Evolutionary conservation across 1,139 yeast species (phyloP), one percentile per base, ranked within the genome.

Genomic region (Casaregolazyma suthepensis): DNA sequence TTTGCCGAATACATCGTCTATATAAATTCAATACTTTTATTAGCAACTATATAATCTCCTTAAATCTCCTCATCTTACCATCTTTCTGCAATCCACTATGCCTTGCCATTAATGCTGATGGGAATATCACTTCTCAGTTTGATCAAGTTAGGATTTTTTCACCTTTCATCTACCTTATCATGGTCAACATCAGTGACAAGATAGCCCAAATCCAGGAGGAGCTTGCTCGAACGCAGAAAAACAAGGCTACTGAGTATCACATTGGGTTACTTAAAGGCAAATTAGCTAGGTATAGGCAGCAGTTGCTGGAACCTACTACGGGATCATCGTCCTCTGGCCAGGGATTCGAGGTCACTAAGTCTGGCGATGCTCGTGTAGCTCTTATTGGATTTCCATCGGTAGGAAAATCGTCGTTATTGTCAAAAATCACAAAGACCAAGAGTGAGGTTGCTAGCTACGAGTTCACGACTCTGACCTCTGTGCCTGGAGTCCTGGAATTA

Each of bases 161-260:
- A 42, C 18, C 26, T 42, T 42, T 26, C 6, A 5, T 7, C 31
- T 7, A 26, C 2, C 6, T 9, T 18, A 52, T 9, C 20, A 46
- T 37, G 44, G 60, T 62, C 57, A 63, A 63, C n/a, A 61, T 61
- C 43, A 43, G 55, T 43, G 97, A 90, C 62, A 90, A 89, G 68
- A 91, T 91, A 63, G 83, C 84, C 58, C 89, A 84, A 71, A 90
- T 93, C 73, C 96, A 89, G 72, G 94, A 85, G 71, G 99, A 93
- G 71, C 81, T 93, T 76, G 82, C 96, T 43, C 78, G 97, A 58
- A 93, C 99, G 37, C 99, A 93, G 68, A 93, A 93, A 76, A 93
- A 93, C 68, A 93, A 93, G 73, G 99, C 99, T 60, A 93, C 99
- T 1, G 98, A 93, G 73, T 91, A 91, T 70, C 99, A 93, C 69